A percentile compares a stretch with the other conserved stretches of the same genome.
Conservation (phyloP, 129 eudicot species). For the Gnaphalium uliginosum region DNA sequence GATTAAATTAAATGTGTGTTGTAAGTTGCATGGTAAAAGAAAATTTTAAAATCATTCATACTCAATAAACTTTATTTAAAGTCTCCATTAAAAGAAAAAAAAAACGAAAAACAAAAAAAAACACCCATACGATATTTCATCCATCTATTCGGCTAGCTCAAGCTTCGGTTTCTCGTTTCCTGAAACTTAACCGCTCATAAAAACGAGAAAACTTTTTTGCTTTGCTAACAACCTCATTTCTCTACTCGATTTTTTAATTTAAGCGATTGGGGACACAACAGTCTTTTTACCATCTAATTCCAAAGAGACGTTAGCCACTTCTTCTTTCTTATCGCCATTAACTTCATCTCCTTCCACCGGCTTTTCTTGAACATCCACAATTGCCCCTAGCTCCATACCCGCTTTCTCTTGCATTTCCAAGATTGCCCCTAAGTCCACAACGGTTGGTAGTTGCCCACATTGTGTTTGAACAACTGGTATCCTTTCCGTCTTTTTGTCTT, state of each 20-base stretch:
- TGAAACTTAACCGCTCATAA: background rate
- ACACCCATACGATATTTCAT: constrained; percentile 15
- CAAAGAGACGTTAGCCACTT: constrained; percentile 7
- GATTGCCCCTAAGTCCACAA: constrained; percentile 19
- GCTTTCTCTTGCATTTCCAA: constrained; percentile 26
- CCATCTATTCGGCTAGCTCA: constrained; percentile 21
- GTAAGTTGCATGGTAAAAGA: background rate
- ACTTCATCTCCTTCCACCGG: constrained; percentile 17
- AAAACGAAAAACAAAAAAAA: background rate
- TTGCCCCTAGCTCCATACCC: background rate
- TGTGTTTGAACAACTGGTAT: constrained; percentile 26
- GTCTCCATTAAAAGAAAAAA: background rate
- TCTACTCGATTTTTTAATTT: background rate
- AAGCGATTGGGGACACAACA: constrained; percentile 13
- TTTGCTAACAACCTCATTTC: constrained; percentile 1
- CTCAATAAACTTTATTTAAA: constrained; percentile 16
- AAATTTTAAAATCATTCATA: background rate
- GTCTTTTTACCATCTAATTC: constrained; percentile 26
- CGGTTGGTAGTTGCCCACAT: background rate
- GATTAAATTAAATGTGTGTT: too few species aligned
- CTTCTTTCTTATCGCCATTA: constrained; percentile 23
- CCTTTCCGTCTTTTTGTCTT: constrained; percentile 32
- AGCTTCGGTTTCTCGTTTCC: background rate
- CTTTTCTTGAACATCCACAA: constrained; percentile 14
- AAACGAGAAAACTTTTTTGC: constrained; percentile 1